Conservation (phyloP, 139 green algal genomes). For the Coccomyxa sp. region DNA sequence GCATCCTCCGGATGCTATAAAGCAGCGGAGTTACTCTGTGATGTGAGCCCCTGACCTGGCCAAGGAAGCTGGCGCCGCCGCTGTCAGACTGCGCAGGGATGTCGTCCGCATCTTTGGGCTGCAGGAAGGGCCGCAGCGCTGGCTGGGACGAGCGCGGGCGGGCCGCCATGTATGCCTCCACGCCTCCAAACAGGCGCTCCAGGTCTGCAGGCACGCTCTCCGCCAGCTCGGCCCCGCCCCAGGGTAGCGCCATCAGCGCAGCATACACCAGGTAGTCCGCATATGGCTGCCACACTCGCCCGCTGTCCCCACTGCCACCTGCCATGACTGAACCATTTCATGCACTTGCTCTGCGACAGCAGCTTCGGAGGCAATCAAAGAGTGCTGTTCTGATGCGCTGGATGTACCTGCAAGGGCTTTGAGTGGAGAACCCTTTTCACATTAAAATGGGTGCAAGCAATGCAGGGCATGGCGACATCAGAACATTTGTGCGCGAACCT, state of each 20-base stretch:
- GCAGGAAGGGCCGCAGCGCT: conserved; percentile 47
- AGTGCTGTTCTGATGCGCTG: neutral
- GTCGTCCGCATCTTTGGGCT: conserved; percentile 27
- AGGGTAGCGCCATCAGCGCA: conserved; percentile 64
- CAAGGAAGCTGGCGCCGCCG: conserved; percentile 66
- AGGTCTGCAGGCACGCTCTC: conserved; percentile 34
- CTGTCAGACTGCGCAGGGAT: conserved; percentile 48
- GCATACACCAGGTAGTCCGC: conserved; percentile 62
- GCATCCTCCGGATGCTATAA: too few species aligned
- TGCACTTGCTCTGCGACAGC: neutral
- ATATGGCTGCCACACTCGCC: conserved; percentile 70
- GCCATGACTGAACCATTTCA: neutral
- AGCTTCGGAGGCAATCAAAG: neutral
- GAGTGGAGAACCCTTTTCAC: neutral
- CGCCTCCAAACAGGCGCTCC: neutral
- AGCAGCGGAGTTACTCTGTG: too few species aligned
- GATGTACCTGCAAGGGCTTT: neutral
- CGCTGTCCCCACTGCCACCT: conserved; percentile 6
- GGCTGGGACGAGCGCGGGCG: conserved; percentile 32
- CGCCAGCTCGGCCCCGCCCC: conserved; percentile 53
- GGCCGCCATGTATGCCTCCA: conserved; percentile 49
- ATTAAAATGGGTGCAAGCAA: neutral
- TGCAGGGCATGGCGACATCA: neutral
- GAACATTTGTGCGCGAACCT: neutral
- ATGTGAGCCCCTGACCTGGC: conserved; percentile 19